A percentile compares a stretch with the other conserved stretches of the same genome.
These are phyloP conservation scores for Aureobasidium pullulans DNA, from an alignment of 2,329 filamentous ascomycete genomes.

Conservation along the genomic window DNA sequence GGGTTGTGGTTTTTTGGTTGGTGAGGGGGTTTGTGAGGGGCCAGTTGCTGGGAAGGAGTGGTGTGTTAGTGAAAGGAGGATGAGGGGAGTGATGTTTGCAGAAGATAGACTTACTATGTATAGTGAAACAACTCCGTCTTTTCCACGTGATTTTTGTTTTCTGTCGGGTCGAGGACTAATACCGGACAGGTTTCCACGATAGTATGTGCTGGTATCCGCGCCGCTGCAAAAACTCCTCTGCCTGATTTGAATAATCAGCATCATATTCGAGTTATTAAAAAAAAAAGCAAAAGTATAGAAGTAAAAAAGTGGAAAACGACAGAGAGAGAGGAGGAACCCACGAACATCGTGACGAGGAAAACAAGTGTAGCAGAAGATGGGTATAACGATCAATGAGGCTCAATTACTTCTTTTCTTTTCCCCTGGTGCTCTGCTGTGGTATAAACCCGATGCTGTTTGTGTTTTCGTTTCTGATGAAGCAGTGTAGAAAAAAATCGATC, in stretches of 20 bases:
- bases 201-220: slow-evolving; percentile 39
- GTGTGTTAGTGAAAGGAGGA: background rate
- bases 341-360: too few relatives aligned
- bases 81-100: too few relatives aligned
- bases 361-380: too few relatives aligned
- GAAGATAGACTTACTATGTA: slow-evolving; percentile 49
- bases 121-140: slow-evolving; percentile 49
- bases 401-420: too few relatives aligned
- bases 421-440: too few relatives aligned
- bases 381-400: too few relatives aligned
- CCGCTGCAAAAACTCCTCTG: slow-evolving; percentile 45
- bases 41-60: slow-evolving; percentile 34
- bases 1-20: slow-evolving; percentile 25
- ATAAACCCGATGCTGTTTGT: too few relatives aligned
- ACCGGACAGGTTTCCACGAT: slow-evolving; percentile 48
- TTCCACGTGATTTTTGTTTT: slow-evolving; percentile 43
- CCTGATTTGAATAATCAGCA: slow-evolving; percentile 29
- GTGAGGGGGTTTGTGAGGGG: slow-evolving; percentile 17
- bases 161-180: slow-evolving; percentile 39
- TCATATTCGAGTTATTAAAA: background rate
- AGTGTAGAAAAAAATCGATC: background rate
- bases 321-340: too few relatives aligned
- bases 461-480: too few relatives aligned
- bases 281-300: background rate
- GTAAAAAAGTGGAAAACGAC: background rate